phyloP scores from a whole-genome alignment of 768 basidiomycete species.

The Xerocomellus chrysenteron region DNA sequence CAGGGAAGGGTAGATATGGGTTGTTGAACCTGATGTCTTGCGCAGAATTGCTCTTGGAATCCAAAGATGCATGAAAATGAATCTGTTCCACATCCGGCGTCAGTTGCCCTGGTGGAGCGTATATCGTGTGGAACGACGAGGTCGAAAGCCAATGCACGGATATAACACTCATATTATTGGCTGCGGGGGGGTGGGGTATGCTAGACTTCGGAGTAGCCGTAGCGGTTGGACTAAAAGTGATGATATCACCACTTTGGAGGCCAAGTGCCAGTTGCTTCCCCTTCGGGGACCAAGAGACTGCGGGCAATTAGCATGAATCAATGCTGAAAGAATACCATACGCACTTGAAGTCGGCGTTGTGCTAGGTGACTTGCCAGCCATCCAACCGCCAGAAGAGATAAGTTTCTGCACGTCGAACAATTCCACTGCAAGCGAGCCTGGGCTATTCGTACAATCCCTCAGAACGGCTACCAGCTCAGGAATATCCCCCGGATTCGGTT shows the following conservation, averaged over 20 bases:
- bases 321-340: slow-evolving; percentile 23
- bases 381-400: slow-evolving; percentile 48
- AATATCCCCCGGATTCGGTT: slow-evolving; percentile 62
- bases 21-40: slow-evolving; percentile 39
- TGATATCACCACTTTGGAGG: slow-evolving; percentile 64
- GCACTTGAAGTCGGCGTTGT: slow-evolving; percentile 59
- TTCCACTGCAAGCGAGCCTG: slow-evolving; percentile 49
- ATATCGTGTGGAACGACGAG: slow-evolving; percentile 66
- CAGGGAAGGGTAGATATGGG: slow-evolving; percentile 46
- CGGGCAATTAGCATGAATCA: slow-evolving; percentile 8
- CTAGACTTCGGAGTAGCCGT: slow-evolving; percentile 55
- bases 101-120: slow-evolving; percentile 44
- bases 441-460: slow-evolving; percentile 33
- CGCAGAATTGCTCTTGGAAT: slow-evolving; percentile 39
- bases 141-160: slow-evolving; percentile 68
- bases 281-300: slow-evolving; percentile 85
- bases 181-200: slow-evolving; percentile 54
- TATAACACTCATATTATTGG: slow-evolving; percentile 44
- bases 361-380: slow-evolving; percentile 47
- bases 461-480: slow-evolving; percentile 62
- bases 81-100: slow-evolving; percentile 40
- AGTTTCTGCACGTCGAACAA: slow-evolving; percentile 58
- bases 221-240: slow-evolving; percentile 61
- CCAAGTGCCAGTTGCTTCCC: slow-evolving; percentile 83
- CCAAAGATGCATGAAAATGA: slow-evolving; percentile 43